A percentile compares a stretch with the other conserved stretches of the same genome.
Conservation (phyloP, 179 eudicot species). For the Monotropa hypopitys region DNA sequence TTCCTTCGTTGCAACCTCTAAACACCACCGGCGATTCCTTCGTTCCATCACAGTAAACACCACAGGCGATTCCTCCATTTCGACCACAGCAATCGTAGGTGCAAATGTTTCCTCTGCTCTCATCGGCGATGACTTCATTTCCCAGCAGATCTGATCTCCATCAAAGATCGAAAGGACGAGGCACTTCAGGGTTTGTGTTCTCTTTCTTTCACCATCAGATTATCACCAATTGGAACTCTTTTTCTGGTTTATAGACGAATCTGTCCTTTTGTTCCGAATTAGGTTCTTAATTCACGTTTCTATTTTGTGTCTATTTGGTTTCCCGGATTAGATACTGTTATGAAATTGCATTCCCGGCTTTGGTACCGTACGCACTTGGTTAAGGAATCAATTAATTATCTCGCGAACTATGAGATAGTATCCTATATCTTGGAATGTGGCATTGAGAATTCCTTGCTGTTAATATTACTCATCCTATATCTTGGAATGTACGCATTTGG, state of each 20-base stretch:
- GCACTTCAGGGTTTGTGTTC: constrained; percentile 29
- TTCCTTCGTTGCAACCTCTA: too few relatives aligned
- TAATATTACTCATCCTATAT: background rate
- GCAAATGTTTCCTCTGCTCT: constrained; percentile 17
- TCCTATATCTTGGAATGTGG: background rate
- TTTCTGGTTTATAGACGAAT: background rate
- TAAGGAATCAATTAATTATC: background rate
- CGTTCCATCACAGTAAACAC: too few relatives aligned
- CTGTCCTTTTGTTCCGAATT: background rate
- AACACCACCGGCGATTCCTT: too few relatives aligned
- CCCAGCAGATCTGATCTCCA: constrained; percentile 21
- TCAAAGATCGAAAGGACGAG: constrained; percentile 42
- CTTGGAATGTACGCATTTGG: too few relatives aligned
- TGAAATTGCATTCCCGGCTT: background rate
- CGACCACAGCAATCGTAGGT: constrained; percentile 25
- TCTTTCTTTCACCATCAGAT: background rate
- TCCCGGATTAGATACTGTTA: background rate
- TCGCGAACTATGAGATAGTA: background rate
- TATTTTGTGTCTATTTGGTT: background rate
- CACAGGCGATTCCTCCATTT: constrained; percentile 27
- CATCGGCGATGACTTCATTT: constrained; percentile 25
- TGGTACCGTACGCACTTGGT: background rate
- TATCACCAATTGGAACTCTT: background rate
- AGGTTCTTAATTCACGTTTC: background rate
- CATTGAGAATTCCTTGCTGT: background rate